Evolutionary conservation across 164 flowering plant genomes (phyloP).

Genomic region (Annona squamosa): DNA sequence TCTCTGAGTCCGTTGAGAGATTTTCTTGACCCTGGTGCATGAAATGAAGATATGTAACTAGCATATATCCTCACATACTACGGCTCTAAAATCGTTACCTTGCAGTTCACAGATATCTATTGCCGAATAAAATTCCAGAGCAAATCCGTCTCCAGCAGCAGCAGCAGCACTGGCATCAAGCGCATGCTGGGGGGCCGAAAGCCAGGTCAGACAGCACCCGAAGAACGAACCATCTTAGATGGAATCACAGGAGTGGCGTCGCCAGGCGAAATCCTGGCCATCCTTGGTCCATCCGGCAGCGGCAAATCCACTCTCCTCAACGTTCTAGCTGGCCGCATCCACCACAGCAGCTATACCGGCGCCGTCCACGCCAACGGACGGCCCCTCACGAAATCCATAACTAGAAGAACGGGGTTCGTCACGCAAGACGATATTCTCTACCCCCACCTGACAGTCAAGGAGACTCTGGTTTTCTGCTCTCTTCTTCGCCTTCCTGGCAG

Average conservation of each 20-base stretch:
- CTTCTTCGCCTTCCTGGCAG: conserved; percentile 51
- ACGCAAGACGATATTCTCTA: conserved; percentile 82
- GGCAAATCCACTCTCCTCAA: conserved; percentile 86
- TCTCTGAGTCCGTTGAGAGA: neutral
- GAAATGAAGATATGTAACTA: neutral
- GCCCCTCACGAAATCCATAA: conserved; percentile 24
- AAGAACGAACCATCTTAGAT: conserved; percentile 45
- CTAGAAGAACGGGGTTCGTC: conserved; percentile 64
- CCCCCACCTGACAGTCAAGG: conserved; percentile 81
- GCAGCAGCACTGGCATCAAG: neutral
- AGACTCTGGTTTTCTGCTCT: conserved; percentile 68
- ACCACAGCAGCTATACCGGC: conserved; percentile 44
- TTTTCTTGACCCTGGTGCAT: neutral
- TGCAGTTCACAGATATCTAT: conserved; percentile 62
- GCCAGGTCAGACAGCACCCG: neutral
- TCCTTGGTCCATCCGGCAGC: conserved; percentile 91
- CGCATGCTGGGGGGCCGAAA: neutral
- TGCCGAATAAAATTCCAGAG: conserved; percentile 43
- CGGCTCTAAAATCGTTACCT: neutral
- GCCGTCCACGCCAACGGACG: conserved; percentile 47
- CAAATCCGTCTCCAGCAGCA: conserved; percentile 8
- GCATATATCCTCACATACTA: neutral
- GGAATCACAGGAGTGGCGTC: conserved; percentile 65
- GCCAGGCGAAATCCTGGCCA: conserved; percentile 79
- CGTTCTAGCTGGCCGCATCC: conserved; percentile 65